Percentiles rank a stretch among this genome's conserved stretches.
Evolutionary conservation across 2,329 filamentous ascomycete genomes (phyloP).

Genomic region (Nemania sp.): DNA sequence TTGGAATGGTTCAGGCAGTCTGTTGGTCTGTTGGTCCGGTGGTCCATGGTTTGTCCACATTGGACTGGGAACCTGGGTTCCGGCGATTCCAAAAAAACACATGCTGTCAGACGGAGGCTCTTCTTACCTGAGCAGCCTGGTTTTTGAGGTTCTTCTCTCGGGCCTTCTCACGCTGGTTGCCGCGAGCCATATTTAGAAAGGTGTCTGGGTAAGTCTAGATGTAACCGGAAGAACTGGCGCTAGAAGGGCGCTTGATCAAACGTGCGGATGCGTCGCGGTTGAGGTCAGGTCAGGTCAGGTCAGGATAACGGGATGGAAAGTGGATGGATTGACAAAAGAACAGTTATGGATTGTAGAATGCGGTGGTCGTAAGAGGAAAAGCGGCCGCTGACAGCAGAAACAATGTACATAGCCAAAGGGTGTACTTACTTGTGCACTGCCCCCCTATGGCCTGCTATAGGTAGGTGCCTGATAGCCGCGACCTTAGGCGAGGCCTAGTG

Average conservation of each 20-base stretch:
- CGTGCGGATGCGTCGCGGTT: constrained; percentile 42
- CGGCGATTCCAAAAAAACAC: constrained; percentile 1
- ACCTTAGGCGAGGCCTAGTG: constrained; percentile 20
- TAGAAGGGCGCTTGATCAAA: constrained; percentile 49
- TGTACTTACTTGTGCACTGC: neutral
- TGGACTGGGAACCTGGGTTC: neutral
- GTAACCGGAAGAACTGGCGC: constrained; percentile 29
- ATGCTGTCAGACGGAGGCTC: constrained; percentile 19
- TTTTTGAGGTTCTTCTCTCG: constrained; percentile 89
- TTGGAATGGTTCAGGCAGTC: constrained; percentile 10
- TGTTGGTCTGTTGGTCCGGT: constrained; percentile 17
- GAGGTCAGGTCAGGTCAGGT: too few relatives aligned
- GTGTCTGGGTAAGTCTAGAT: constrained; percentile 8
- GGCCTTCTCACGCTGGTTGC: constrained; percentile 95
- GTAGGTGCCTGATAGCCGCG: constrained; percentile 8
- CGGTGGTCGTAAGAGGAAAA: constrained; percentile 33
- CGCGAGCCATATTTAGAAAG: constrained; percentile 78
- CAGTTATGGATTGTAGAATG: constrained; percentile 16
- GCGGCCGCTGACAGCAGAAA: constrained; percentile 34
- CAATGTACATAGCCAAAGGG: constrained; percentile 1
- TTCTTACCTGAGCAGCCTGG: constrained; percentile 66
- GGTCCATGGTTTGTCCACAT: constrained; percentile 14
- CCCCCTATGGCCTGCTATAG: neutral
- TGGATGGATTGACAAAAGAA: constrained; percentile 26
- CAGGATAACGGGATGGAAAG: constrained; percentile 19